Evolutionary conservation across 176 grass and related monocot species (phyloP), one percentile per base, ranked within the genome.

Genomic region (Urochloa ruziziensis): DNA sequence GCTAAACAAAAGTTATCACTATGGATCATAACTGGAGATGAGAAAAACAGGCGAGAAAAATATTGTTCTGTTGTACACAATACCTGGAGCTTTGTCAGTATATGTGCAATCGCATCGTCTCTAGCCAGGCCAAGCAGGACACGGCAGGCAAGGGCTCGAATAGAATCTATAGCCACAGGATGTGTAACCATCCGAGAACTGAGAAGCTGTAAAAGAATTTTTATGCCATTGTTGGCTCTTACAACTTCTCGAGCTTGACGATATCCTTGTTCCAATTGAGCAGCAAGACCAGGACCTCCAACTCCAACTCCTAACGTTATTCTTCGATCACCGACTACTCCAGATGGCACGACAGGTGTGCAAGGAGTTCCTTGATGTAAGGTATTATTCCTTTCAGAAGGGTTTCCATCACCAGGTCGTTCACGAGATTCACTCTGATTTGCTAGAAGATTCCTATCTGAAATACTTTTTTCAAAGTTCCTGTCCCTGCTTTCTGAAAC

Each of bases 11-110:
- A 34, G 2, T 19, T 64, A 21, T 66, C 24, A 0, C 5, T 61
- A 58, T 28, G 79, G 19, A 10, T 10, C 37, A 67, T 25, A 75
- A 47, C 77, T 33, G 30, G 57, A 79, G 3, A 58, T 35, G 7
- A 40, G 52, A 59, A 1, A 74, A 58, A 58, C 21, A 40, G 7
- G 14, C 43, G 37, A 68, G 54, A 49, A 67, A 64, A 25, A 1
- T 33, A 72, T 29, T 19, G 35, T 53, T 83, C 30, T 65, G 36
- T 37, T 54, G 40, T 12, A 30, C 27, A 70, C 32, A 7, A 34
- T 93, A 96, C 96, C 91, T 99, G 96, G 60, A 99, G 91, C 77
- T 96, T 99, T 67, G 93, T 96, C 54, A 99, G 40, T 90, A 99
- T 99, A 88, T 99, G 96, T 74, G 96, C 93, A 68, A 99, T 99